Evolutionary conservation across 768 basidiomycete genomes (phyloP), one percentile per base, ranked within the genome.

Genomic region (Pulveroboletus sp.): DNA sequence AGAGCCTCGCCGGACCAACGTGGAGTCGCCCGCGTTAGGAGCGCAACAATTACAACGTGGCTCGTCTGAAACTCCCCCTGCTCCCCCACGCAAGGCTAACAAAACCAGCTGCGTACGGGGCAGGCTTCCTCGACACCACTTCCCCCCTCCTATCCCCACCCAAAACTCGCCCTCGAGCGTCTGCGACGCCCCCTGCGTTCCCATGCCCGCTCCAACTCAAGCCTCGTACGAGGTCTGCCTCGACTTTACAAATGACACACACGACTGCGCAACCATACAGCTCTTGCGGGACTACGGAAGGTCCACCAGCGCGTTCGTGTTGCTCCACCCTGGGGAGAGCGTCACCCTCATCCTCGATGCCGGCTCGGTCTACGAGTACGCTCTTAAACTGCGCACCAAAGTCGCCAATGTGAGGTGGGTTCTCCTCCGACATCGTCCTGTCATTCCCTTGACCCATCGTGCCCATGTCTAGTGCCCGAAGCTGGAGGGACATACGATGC

Each of bases 381-480:
- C 81, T 32, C 69, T 87, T 51, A 86, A 85, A 65, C 75, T 75
- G 53, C 77, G 74, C 55, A 76, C 78, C 43, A 82, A 80, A 60
- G 83, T 86, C 27, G 82, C 77, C 50, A 81, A 82, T 62, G 77
- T 87, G 67, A 83, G 82, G 84, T 86, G 67, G 60, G 83, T 18
- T 49, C 56, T 13, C 47, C 35, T 46, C 18, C 35, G 15, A 44
- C 27, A 13, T 21, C 53, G 24, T 33, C 46, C 26, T 18, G 18
- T 18, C 46, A 17, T 51, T 26, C 39, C 35, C 42, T 47, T 56
- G 47, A 43, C 43, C 27, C 30, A 27, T 30, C 35, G 7, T 17
- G 13, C 49, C 31, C 41, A 8, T n/a, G 10, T 18, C 14, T 62
- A 86, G 84, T 31, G 84, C 82, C 32, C 74, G 79, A 52, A 74